Conservation (phyloP, 2,329 filamentous ascomycete species). For the Moelleriella libera region DNA sequence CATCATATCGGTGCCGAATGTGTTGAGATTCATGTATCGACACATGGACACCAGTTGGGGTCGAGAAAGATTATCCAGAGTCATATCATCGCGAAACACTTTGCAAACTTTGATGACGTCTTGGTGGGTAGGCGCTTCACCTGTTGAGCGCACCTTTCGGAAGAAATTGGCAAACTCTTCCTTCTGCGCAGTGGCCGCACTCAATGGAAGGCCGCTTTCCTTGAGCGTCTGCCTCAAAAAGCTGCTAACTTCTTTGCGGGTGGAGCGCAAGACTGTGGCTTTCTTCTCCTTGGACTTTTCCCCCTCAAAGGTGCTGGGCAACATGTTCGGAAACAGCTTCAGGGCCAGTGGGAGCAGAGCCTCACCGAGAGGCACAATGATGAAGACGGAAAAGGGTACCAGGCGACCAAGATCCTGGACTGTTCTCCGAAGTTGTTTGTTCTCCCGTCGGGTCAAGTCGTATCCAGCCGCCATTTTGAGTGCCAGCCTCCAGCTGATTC, state of each 20-base stretch:
- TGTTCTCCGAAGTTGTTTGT: constrained; percentile 82
- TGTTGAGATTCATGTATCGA: constrained; percentile 95
- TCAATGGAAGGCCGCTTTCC: constrained; percentile 87
- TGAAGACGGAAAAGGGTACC: constrained; percentile 91
- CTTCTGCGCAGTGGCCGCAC: constrained; percentile 68
- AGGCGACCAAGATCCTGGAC: constrained; percentile 86
- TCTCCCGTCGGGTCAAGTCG: constrained; percentile 85
- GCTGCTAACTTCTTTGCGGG: constrained; percentile 81
- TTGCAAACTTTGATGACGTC: constrained; percentile 99
- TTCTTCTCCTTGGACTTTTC: constrained; percentile 86
- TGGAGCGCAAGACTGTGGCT: constrained; percentile 64
- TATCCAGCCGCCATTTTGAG: constrained; percentile 97
- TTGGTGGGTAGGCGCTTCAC: constrained; percentile 72
- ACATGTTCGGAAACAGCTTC: constrained; percentile 90
- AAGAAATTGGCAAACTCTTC: constrained; percentile 96
- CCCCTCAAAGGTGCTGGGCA: constrained; percentile 93
- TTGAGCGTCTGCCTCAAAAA: constrained; percentile 81
- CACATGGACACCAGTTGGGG: constrained; percentile 96
- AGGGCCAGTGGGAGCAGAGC: constrained; percentile 81
- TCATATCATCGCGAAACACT: constrained; percentile 95
- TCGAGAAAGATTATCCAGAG: constrained; percentile 88
- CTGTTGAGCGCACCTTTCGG: constrained; percentile 84
- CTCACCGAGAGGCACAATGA: constrained; percentile 94
- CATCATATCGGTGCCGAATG: constrained; percentile 95
- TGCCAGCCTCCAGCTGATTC: constrained; percentile 79